phyloP scores from a whole-genome alignment of 805 yeast species.

The Blastobotrys attinorum region DNA sequence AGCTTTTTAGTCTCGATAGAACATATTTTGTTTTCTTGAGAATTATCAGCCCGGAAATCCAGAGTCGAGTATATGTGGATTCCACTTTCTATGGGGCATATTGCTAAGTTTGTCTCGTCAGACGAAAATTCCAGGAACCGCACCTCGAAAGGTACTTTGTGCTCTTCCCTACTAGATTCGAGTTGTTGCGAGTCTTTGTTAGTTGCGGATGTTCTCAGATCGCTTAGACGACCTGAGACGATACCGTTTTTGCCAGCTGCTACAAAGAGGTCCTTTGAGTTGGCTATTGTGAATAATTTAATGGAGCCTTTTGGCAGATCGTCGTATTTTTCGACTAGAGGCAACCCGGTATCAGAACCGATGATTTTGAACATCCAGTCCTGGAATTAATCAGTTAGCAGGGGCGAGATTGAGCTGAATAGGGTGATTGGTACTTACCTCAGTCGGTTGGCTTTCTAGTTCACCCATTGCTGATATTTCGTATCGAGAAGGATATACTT shows the following conservation, averaged over 20 bases:
- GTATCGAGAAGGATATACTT: too few species aligned
- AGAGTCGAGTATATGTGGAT: neutral
- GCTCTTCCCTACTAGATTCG: neutral
- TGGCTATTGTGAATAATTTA: constrained; percentile 22
- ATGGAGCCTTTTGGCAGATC: constrained; percentile 12
- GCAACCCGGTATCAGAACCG: constrained; percentile 8
- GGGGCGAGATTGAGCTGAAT: too few species aligned
- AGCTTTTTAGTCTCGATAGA: constrained; percentile 2
- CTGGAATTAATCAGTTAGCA: constrained; percentile 8
- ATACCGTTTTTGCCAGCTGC: constrained; percentile 18
- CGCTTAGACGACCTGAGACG: constrained; percentile 15
- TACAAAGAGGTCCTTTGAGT: constrained; percentile 18
- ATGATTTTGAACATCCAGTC: constrained; percentile 18
- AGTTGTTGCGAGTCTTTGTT: constrained; percentile 6
- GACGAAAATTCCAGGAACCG: constrained; percentile 18
- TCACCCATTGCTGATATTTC: constrained; percentile 3
- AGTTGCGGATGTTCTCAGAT: constrained; percentile 13
- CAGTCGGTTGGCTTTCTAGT: constrained; percentile 11
- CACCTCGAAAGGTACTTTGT: constrained; percentile 8
- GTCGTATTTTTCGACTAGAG: constrained; percentile 10
- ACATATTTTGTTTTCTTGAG: neutral
- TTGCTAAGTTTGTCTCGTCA: constrained; percentile 17
- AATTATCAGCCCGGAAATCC: neutral
- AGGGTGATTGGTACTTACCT: constrained; percentile 15
- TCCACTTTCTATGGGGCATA: constrained; percentile 11